Evolutionary conservation across 2,329 filamentous ascomycete genomes (phyloP).

Genomic region (Mycosphaerella sp.): DNA sequence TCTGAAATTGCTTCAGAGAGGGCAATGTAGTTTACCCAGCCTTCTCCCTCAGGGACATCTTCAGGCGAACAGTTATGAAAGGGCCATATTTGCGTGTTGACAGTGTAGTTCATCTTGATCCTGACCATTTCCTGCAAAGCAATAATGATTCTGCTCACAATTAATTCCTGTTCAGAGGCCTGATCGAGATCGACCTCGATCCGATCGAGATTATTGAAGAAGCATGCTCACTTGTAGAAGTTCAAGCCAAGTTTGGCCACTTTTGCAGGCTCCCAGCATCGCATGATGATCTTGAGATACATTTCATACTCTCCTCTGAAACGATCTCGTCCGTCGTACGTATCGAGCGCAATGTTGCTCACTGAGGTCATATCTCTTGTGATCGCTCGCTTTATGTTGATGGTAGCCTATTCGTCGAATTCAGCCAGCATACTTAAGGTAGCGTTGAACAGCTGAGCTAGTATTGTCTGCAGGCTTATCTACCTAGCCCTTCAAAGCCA

Average conservation of each 20-base stretch:
- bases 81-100: slow-evolving; percentile 3
- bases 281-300: slow-evolving; percentile 1
- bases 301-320: not conserved
- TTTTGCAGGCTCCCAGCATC: not conserved
- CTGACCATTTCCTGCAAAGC: not conserved
- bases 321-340: not conserved
- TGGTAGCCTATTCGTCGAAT: not conserved
- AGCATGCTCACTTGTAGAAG: not conserved
- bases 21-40: slow-evolving; percentile 5
- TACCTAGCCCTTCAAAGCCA: too few species aligned
- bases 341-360: not conserved
- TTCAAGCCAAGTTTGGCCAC: not conserved
- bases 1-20: not conserved
- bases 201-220: not conserved
- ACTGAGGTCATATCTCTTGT: slow-evolving; percentile 6
- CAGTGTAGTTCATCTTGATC: not conserved
- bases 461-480: too few species aligned
- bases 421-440: not conserved
- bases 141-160: not conserved
- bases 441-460: too few species aligned
- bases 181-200: not conserved
- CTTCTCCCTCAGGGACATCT: slow-evolving; percentile 2
- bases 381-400: slow-evolving; percentile 3
- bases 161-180: not conserved
- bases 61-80: not conserved